Base-by-base conservation (phyloP, 257 asterid species). In the Solanum pinnatisectum region DNA sequence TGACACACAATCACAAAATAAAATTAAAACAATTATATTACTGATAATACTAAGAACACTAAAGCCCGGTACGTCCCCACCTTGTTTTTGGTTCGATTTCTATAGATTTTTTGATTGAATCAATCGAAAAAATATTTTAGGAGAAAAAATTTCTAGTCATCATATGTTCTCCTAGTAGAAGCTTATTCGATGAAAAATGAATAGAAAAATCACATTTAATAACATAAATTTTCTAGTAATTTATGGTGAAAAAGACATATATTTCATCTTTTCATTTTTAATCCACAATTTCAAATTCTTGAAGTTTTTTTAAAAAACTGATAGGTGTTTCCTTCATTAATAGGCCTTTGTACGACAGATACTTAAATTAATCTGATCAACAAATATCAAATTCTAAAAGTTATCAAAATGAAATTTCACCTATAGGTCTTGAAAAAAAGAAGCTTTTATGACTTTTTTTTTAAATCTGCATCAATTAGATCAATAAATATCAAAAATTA, bases 121-220 rank as follows among this genome's bases (percentile, higher is more conserved):
- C 0, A 8, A 27, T 52, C 1, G 1, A 1, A 8, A 60, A 1
- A 22, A 22, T 16, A 22, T 22, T 22, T 59, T 13, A 59, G 22
- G 4, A 9, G 4, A 16, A 1, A 0, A 0, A 0, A 0, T 6
- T 52, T 52, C 8, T 52, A 52, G 6, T 60, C 12, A 60, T 1
- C 30, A 22, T 60, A 5, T 23, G 70, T 23, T 63, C 5, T 63
- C 30, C 2, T 10, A 23, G 15, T 23, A 30, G 1, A 10, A 63
- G 1, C 12, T 63, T 63, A 5, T 23, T 63, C 3, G 3, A 4
- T 63, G 14, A 63, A 63, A 23, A 23, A 56, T 23, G 3, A n/a
- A 63, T 23, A 23, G 14, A 63, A 63, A 63, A 63, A 4, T 23
- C 32, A 63, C 5, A 4, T 23, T 63, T 63, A 3, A 23, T 63